A percentile compares a stretch with the other conserved stretches of the same genome.
Conservation (phyloP, 2,329 filamentous ascomycete genomes). For the Cladorrhinum sp. region DNA sequence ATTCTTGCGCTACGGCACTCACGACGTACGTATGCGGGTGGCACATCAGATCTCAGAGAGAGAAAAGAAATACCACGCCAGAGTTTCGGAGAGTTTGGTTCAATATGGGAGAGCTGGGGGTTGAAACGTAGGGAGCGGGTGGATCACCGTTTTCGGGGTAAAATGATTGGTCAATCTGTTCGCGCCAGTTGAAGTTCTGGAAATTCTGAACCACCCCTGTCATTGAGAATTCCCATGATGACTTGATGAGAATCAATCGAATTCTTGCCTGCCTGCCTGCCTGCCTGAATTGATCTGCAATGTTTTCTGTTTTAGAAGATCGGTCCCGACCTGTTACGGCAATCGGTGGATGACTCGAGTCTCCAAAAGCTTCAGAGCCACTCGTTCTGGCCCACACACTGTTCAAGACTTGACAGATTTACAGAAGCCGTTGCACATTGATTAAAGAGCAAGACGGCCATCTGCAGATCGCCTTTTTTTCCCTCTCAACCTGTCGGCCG, state of each 20-base stretch:
- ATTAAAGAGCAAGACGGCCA: too few species aligned
- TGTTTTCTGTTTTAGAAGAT: not conserved
- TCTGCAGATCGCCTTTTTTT: not conserved
- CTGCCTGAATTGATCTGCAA: not conserved
- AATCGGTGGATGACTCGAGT: not conserved
- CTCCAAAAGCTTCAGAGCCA: not conserved
- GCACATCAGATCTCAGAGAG: not conserved
- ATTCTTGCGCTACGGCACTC: too few species aligned
- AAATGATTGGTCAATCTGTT: not conserved
- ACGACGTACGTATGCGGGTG: not conserved
- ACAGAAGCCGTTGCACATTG: too few species aligned
- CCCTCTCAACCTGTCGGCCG: constrained; percentile 2
- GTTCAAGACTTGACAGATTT: not conserved
- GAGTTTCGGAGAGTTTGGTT: not conserved
- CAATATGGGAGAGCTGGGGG: not conserved
- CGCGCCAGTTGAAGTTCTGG: not conserved
- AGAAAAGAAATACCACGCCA: not conserved
- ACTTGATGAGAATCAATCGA: not conserved
- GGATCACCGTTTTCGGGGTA: not conserved
- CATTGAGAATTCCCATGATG: not conserved
- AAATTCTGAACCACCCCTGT: not conserved
- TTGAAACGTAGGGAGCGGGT: not conserved
- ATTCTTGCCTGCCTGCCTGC: too few species aligned
- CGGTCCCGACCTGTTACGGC: not conserved
- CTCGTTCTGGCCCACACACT: not conserved